A percentile compares a stretch with the other conserved stretches of the same genome.
Evolutionary conservation across 352 stramenopile genomes (phyloP).

Genomic region (Thalassiosira livingstoniorum): DNA sequence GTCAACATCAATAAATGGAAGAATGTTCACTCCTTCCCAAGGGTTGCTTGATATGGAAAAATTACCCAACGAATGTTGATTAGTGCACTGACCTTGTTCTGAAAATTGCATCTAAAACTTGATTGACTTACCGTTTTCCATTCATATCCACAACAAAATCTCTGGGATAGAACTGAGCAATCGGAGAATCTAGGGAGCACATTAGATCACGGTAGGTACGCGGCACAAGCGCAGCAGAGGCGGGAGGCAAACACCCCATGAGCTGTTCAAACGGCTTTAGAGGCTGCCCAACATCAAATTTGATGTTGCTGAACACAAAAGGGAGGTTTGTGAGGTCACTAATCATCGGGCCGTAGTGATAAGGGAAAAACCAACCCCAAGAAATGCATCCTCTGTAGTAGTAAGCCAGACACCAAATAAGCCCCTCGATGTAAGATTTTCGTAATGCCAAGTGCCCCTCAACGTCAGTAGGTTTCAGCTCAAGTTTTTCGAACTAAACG

Average conservation of each 20-base stretch:
- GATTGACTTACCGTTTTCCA: conserved; percentile 87
- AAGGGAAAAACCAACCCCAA: conserved; percentile 99
- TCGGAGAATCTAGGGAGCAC: conserved; percentile 93
- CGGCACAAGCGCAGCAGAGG: conserved; percentile 93
- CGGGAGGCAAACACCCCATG: conserved; percentile 97
- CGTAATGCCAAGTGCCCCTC: conserved; percentile 90
- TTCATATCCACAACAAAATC: conserved; percentile 93
- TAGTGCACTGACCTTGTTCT: conserved; percentile 15
- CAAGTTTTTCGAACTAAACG: conserved; percentile 91
- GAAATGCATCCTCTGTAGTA: conserved; percentile 98
- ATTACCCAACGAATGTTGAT: no score
- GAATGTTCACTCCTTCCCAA: conserved; percentile 99
- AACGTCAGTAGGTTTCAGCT: conserved; percentile 84
- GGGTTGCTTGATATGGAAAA: no score
- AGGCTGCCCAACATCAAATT: conserved; percentile 94
- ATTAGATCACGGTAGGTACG: conserved; percentile 95
- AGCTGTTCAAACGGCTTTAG: conserved; percentile 97
- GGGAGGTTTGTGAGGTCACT: conserved; percentile 84
- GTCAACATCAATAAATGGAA: conserved; percentile 97
- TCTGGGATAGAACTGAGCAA: conserved; percentile 94
- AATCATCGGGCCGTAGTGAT: conserved; percentile 95
- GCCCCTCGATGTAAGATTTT: conserved; percentile 96
- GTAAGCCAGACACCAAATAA: conserved; percentile 99
- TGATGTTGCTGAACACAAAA: conserved; percentile 86
- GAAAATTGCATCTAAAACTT: background rate